Evolutionary conservation across 2,329 filamentous ascomycete genomes (phyloP).

Genomic region (Orbilia blumenaviensis): DNA sequence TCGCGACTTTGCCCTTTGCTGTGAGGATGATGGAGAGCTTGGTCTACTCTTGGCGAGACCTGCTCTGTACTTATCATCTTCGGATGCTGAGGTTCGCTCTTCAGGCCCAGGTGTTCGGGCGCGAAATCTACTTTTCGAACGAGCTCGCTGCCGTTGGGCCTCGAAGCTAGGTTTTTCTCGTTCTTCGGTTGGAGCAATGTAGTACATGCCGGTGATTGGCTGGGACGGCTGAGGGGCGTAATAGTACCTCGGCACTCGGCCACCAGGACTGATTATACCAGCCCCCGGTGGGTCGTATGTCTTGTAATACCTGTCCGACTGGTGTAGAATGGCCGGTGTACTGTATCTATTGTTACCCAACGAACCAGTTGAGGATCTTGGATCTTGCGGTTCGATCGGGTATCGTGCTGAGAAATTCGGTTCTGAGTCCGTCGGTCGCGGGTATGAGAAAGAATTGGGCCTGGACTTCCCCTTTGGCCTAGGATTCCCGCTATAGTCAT

Average conservation of each 20-base stretch:
- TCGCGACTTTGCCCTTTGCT: conserved; percentile 33
- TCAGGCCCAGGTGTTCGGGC: conserved; percentile 31
- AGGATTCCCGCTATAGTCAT: conserved; percentile 22
- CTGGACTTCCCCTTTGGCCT: conserved; percentile 35
- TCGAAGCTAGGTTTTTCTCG: conserved; percentile 30
- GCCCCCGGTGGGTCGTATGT: conserved; percentile 3
- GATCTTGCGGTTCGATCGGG: conserved; percentile 6
- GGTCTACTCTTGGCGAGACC: conserved; percentile 27
- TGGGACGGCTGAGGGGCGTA: conserved; percentile 19
- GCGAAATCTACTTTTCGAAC: conserved; percentile 31
- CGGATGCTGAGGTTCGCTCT: not conserved
- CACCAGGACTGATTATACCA: conserved; percentile 9
- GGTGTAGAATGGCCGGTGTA: conserved; percentile 15
- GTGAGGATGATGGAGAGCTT: conserved; percentile 23
- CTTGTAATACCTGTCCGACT: conserved; percentile 19
- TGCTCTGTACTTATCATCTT: conserved; percentile 30
- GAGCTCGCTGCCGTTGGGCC: conserved; percentile 8
- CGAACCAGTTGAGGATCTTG: conserved; percentile 40
- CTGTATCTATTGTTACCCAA: conserved; percentile 32
- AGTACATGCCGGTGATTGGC: conserved; percentile 22
- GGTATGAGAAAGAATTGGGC: conserved; percentile 47
- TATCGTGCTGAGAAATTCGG: conserved; percentile 14
- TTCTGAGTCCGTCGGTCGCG: conserved; percentile 21
- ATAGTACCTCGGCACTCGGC: not conserved
- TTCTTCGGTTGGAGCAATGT: conserved; percentile 7